Evolutionary conservation across 2,329 filamentous ascomycete genomes (phyloP), one percentile per base, ranked within the genome.

Genomic region (Thermothelomyces thermophilus): DNA sequence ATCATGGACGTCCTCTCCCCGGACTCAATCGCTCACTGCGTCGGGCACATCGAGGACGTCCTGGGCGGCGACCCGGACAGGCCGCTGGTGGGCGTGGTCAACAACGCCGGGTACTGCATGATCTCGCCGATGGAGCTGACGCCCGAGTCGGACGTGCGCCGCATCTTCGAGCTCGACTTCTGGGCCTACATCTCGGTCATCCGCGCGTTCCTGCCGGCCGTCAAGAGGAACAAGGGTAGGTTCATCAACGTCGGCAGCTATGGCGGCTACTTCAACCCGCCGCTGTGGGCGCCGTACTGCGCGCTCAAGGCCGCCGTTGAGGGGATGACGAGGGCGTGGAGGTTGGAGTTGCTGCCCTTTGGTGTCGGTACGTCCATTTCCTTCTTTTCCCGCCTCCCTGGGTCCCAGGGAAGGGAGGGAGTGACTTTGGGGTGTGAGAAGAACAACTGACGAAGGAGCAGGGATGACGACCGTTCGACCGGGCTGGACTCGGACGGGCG

Each of bases 91-190:
- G 42, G 30, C 17, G 49, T 51, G 9, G 39, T 51, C 41, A 51
- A 51, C 44, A 51, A 51, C 30, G 44, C 44, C 9, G 44, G 49
- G 16, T 48, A 36, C 28, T 51, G 49, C 49, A 43, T 51, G 49
- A 51, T 51, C 34, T 39, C 49, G 22, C 49, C 44, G 2, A 47
- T 51, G 43, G 49, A 47, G 37, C 49, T 51, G 31, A 47, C 31
- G 22, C 36, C 36, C 20, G 49, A 51, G 16, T 17, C 36, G n/a
- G 49, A 47, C 20, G 44, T 51, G 33, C 22, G 44, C n/a, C 43
- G 43, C 17, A 43, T 47, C n/a, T 51, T 51, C 19, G 49, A 47
- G 33, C 44, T 51, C 2, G 49, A 51, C 24, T 42, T 51, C 11
- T 51, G 42, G 37, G 49, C 49, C 3, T 51, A 51, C 17, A 19